Evolutionary conservation across 495 filamentous ascomycete species (phyloP).

Genomic region (Polyplosphaeria fusca): DNA sequence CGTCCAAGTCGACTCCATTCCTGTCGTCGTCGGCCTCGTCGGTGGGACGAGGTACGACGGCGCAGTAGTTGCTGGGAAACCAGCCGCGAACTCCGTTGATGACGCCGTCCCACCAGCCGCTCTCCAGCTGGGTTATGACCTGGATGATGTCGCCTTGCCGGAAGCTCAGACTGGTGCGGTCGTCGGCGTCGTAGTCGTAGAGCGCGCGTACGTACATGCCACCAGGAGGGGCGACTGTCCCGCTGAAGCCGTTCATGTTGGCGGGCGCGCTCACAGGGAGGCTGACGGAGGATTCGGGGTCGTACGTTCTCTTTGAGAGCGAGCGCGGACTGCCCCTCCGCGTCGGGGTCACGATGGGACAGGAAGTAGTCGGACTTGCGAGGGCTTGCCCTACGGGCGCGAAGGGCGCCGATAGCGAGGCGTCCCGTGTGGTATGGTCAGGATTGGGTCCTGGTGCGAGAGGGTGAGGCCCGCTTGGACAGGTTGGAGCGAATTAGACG

Average conservation of each 20-base stretch:
- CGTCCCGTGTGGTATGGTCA: slow-evolving; percentile 21
- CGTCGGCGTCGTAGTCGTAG: slow-evolving; percentile 96
- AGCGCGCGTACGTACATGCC: slow-evolving; percentile 90
- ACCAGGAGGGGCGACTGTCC: slow-evolving; percentile 64
- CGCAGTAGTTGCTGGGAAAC: slow-evolving; percentile 99
- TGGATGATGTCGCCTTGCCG: slow-evolving; percentile 93
- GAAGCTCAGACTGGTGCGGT: slow-evolving; percentile 94
- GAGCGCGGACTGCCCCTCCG: not conserved
- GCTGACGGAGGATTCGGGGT: not conserved
- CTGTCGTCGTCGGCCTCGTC: slow-evolving; percentile 36
- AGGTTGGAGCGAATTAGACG: slow-evolving; percentile 23
- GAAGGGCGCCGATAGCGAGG: slow-evolving; percentile 6
- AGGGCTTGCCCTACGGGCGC: slow-evolving; percentile 16
- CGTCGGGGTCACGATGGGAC: not conserved
- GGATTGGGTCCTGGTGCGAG: too few relatives aligned
- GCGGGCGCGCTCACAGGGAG: not conserved
- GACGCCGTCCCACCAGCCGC: slow-evolving; percentile 98
- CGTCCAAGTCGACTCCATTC: slow-evolving; percentile 47
- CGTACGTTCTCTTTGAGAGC: slow-evolving; percentile 15
- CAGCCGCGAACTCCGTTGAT: slow-evolving; percentile 90
- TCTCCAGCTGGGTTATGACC: slow-evolving; percentile 95
- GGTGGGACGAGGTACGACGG: slow-evolving; percentile 69
- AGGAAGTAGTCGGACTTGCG: slow-evolving; percentile 1
- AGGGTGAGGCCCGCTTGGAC: slow-evolving; percentile 30
- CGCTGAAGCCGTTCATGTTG: slow-evolving; percentile 66